phyloP scores from a whole-genome alignment of 2,329 filamentous ascomycete genomes.

The Scedosporium aurantiacum region DNA sequence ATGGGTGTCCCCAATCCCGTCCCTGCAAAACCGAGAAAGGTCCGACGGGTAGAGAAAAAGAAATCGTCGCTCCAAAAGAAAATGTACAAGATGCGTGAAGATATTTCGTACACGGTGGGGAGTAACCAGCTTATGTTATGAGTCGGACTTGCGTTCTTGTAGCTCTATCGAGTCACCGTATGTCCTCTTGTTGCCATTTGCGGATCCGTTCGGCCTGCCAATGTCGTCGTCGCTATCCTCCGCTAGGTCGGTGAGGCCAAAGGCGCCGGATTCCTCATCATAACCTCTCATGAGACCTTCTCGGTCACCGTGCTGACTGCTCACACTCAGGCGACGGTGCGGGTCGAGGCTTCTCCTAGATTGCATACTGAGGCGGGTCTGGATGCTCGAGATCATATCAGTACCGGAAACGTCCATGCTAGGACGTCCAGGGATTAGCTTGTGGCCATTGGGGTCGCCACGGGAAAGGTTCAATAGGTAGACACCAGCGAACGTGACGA shows the following conservation, averaged over 20 bases:
- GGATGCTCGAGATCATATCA: slow-evolving; percentile 78
- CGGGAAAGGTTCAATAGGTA: slow-evolving; percentile 95
- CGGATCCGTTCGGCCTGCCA: slow-evolving; percentile 22
- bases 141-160: slow-evolving; percentile 30
- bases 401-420: slow-evolving; percentile 74
- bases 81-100: background rate
- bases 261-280: slow-evolving; percentile 62
- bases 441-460: slow-evolving; percentile 72
- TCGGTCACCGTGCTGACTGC: slow-evolving; percentile 56
- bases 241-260: slow-evolving; percentile 68
- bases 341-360: slow-evolving; percentile 63
- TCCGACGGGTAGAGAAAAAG: background rate
- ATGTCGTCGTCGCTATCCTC: slow-evolving; percentile 63
- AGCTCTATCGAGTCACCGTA: slow-evolving; percentile 37
- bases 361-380: slow-evolving; percentile 91
- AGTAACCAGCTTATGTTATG: background rate
- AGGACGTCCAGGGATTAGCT: slow-evolving; percentile 47
- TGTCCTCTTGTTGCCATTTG: slow-evolving; percentile 28
- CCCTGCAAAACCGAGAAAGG: background rate
- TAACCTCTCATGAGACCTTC: slow-evolving; percentile 81
- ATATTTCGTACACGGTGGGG: background rate
- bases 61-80: background rate
- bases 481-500: slow-evolving; percentile 89
- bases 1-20: background rate
- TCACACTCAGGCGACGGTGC: slow-evolving; percentile 50